phyloP scores from a whole-genome alignment of 768 basidiomycete species.

The Lepiota venenata region DNA sequence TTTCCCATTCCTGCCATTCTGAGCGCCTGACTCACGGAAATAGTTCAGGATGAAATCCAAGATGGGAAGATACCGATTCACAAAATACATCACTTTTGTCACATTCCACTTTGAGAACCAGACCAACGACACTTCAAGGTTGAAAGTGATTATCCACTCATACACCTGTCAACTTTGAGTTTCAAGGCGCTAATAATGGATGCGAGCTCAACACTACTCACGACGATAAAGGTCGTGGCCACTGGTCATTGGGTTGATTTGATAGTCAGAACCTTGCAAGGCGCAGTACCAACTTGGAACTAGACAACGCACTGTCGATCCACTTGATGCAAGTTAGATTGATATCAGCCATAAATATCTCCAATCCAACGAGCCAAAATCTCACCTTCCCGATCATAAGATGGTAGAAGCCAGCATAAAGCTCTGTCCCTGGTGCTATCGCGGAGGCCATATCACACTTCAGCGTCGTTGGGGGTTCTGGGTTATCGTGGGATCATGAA shows the following conservation, averaged over 20 bases:
- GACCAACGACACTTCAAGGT: conserved; percentile 18
- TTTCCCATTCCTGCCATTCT: background rate
- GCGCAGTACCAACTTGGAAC: background rate
- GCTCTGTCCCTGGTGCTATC: background rate
- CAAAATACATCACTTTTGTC: conserved; percentile 22
- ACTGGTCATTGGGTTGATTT: background rate
- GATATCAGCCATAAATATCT: background rate
- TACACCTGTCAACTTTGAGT: background rate
- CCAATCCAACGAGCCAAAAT: background rate
- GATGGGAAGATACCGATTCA: conserved; percentile 24
- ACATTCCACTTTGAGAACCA: conserved; percentile 21
- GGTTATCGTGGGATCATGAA: background rate
- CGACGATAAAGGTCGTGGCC: background rate
- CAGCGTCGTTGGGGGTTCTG: background rate
- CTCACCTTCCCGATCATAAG: background rate
- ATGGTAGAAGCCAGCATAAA: background rate
- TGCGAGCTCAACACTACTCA: background rate
- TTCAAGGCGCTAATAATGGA: background rate
- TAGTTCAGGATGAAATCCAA: conserved; percentile 17
- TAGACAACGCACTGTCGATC: background rate
- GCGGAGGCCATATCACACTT: background rate
- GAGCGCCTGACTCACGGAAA: conserved; percentile 12
- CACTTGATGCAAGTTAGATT: background rate
- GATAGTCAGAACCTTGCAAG: too few relatives aligned
- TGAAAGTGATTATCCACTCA: conserved; percentile 21